Conservation (phyloP, 2,329 filamentous ascomycete species). For the Sporothrix dimorphospora region DNA sequence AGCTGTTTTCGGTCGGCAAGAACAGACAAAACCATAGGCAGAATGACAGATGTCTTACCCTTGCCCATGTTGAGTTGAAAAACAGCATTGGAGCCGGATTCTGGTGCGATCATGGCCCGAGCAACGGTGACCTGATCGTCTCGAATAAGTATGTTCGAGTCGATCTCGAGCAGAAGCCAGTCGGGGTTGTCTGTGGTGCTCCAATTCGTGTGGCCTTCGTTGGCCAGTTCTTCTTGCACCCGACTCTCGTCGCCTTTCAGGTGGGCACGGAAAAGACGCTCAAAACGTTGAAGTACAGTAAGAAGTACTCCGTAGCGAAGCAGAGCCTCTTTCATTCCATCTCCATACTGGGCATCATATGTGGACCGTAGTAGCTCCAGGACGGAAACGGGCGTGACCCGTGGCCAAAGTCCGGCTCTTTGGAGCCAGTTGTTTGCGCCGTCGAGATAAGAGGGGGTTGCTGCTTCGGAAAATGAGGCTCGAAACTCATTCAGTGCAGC, state of each 20-base stretch:
- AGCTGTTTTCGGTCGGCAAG: slow-evolving; percentile 53
- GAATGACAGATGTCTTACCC: slow-evolving; percentile 61
- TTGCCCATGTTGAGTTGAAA: slow-evolving; percentile 71
- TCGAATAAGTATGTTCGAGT: slow-evolving; percentile 65
- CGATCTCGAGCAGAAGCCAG: slow-evolving; percentile 69
- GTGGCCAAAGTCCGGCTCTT: slow-evolving; percentile 50
- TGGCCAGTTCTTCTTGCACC: slow-evolving; percentile 49
- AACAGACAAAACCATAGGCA: slow-evolving; percentile 54
- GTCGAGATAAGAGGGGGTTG: background rate
- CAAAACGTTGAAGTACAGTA: slow-evolving; percentile 49
- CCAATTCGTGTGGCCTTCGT: slow-evolving; percentile 61
- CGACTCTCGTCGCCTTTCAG: slow-evolving; percentile 36
- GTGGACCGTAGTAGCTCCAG: slow-evolving; percentile 52
- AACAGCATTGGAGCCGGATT: slow-evolving; percentile 58
- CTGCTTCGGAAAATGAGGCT: background rate
- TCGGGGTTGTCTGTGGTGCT: slow-evolving; percentile 56
- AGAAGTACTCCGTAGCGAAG: slow-evolving; percentile 49
- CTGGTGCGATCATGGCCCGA: slow-evolving; percentile 59
- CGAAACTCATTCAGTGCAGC: background rate
- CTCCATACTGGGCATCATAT: slow-evolving; percentile 38
- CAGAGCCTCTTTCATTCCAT: slow-evolving; percentile 45
- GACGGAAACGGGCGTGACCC: slow-evolving; percentile 46
- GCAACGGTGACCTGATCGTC: slow-evolving; percentile 66
- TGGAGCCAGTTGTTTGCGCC: slow-evolving; percentile 45
- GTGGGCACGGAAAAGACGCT: slow-evolving; percentile 46